These are phyloP conservation scores for Helminthosporium solani DNA, from an alignment of 2,329 filamentous ascomycete species.

Conservation along the genomic window DNA sequence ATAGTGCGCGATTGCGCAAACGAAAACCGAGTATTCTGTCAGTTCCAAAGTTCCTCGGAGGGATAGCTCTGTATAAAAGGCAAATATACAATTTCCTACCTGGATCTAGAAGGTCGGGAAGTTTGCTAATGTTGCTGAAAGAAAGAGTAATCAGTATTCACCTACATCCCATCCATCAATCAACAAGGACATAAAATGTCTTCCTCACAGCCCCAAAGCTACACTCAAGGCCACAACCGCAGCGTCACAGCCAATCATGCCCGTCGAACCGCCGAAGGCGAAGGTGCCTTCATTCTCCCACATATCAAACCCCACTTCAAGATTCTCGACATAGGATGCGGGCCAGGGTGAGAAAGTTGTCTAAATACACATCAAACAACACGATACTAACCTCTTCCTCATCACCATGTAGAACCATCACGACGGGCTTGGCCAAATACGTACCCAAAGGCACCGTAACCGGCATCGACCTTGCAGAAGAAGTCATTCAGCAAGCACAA, in stretches of 20 bases:
- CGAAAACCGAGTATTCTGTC: background rate
- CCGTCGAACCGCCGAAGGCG: conserved; percentile 37
- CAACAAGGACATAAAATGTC: background rate
- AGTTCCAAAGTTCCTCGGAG: no score
- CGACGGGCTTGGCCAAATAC: conserved; percentile 40
- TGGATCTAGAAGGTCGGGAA: no score
- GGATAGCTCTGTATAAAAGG: no score
- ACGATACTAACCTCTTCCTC: background rate
- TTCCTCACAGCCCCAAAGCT: conserved; percentile 10
- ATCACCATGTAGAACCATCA: conserved; percentile 32
- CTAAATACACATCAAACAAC: background rate
- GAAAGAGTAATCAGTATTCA: no score
- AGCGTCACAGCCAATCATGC: conserved; percentile 33
- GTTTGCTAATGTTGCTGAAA: no score
- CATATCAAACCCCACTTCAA: conserved; percentile 21
- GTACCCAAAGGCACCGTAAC: conserved; percentile 43
- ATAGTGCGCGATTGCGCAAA: background rate
- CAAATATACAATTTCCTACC: no score
- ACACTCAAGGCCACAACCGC: conserved; percentile 33
- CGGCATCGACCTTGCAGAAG: conserved; percentile 43
- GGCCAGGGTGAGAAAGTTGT: conserved; percentile 35
- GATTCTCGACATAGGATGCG: conserved; percentile 46
- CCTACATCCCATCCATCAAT: no score
- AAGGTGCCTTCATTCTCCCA: conserved; percentile 27
- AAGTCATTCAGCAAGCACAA: conserved; percentile 39